phyloP scores from a whole-genome alignment of 2,329 filamentous ascomycete species.

The Penicillium expansum region DNA sequence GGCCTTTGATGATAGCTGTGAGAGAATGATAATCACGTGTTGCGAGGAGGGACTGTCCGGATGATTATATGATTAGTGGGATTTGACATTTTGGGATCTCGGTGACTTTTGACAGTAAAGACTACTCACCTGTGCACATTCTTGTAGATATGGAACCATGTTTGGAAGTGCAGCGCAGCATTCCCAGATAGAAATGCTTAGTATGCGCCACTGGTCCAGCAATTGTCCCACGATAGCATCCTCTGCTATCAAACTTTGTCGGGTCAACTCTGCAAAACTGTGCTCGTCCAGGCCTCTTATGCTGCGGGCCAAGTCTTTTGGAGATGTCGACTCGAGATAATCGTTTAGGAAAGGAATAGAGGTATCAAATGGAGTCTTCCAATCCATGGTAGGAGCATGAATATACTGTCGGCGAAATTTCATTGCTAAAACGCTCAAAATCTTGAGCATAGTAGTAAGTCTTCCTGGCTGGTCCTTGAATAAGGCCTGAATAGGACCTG shows the following conservation, averaged over 20 bases:
- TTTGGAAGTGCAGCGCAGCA: constrained; percentile 39
- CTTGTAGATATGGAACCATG: constrained; percentile 31
- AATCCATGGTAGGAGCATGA: constrained; percentile 35
- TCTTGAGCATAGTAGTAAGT: constrained; percentile 35
- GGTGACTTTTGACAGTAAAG: background rate
- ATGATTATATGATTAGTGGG: constrained; percentile 3
- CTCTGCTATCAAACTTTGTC: constrained; percentile 24
- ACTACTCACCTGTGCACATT: constrained; percentile 35
- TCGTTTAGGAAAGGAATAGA: constrained; percentile 36
- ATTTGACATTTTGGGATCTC: background rate
- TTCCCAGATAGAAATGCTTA: constrained; percentile 38
- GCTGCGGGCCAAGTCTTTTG: constrained; percentile 33
- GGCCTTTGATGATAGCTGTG: constrained; percentile 37
- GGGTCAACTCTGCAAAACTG: constrained; percentile 30
- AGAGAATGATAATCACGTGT: constrained; percentile 39
- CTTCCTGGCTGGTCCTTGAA: constrained; percentile 34
- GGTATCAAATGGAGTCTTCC: constrained; percentile 34
- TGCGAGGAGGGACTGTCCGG: constrained; percentile 29
- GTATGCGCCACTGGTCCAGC: constrained; percentile 30
- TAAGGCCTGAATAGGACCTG: constrained; percentile 38
- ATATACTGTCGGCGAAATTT: constrained; percentile 38
- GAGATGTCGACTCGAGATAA: constrained; percentile 31
- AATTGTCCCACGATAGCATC: constrained; percentile 24
- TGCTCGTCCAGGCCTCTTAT: constrained; percentile 31
- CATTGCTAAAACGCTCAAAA: constrained; percentile 35